These are phyloP conservation scores for Postia placenta DNA, from an alignment of 768 basidiomycete genomes.

Conservation along the genomic window DNA sequence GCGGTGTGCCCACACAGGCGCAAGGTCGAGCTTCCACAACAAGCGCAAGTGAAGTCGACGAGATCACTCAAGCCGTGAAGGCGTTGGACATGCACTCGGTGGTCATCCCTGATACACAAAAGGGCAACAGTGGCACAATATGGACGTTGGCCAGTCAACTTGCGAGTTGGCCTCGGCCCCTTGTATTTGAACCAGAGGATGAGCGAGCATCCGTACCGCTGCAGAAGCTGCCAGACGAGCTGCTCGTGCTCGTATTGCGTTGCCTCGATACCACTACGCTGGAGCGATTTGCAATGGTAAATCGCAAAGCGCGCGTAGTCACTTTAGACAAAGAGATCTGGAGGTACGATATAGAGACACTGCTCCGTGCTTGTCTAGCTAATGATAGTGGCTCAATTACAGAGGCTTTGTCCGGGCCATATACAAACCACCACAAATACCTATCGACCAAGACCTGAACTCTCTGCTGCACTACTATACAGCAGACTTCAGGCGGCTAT, in stretches of 20 bases:
- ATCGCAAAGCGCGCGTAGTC: constrained; percentile 68
- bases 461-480: constrained; percentile 45
- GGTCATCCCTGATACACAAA: constrained; percentile 6
- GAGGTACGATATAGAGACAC: constrained; percentile 65
- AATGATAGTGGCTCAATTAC: background rate
- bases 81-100: constrained; percentile 1
- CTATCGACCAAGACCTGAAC: constrained; percentile 41
- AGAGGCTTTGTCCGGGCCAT: constrained; percentile 60
- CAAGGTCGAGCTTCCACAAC: background rate
- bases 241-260: constrained; percentile 62
- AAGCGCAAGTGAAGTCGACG: constrained; percentile 3
- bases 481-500: constrained; percentile 68
- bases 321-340: constrained; percentile 67
- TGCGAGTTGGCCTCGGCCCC: constrained; percentile 37
- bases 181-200: constrained; percentile 64
- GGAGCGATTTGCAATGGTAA: constrained; percentile 72
- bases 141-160: constrained; percentile 44
- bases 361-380: background rate
- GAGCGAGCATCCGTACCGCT: constrained; percentile 54
- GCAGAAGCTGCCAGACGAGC: constrained; percentile 65
- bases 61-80: constrained; percentile 10
- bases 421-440: constrained; percentile 74
- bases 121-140: constrained; percentile 24
- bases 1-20: background rate
- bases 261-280: constrained; percentile 60